These are phyloP conservation scores for Globisporangium apiculatum DNA, from an alignment of 352 stramenopile genomes.

Conservation along the genomic window DNA sequence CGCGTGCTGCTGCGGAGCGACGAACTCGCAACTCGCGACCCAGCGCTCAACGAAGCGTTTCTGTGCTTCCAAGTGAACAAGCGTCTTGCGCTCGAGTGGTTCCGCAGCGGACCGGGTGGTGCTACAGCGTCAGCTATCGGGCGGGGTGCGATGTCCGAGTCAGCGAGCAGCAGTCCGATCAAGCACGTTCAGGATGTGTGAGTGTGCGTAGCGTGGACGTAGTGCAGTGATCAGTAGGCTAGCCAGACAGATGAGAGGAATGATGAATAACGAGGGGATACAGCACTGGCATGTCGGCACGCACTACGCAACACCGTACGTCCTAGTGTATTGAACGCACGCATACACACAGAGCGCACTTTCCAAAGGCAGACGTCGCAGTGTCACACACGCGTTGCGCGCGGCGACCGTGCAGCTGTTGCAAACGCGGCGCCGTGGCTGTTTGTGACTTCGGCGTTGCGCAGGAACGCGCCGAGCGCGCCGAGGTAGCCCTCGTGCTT, in stretches of 20 bases:
- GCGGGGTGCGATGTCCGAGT: conserved; percentile 9
- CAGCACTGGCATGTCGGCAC: too few species aligned
- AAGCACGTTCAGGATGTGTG: conserved; percentile 74
- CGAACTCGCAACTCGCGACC: conserved; percentile 30
- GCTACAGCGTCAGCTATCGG: too few species aligned
- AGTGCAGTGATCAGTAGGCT: background rate
- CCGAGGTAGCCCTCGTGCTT: conserved; percentile 98
- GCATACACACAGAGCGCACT: background rate
- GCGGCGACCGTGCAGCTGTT: conserved; percentile 24
- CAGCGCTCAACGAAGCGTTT: conserved; percentile 59
- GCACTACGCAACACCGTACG: too few species aligned
- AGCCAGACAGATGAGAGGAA: background rate
- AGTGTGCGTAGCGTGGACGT: background rate
- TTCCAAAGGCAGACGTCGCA: background rate
- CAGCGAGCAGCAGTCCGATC: conserved; percentile 29
- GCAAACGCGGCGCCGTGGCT: conserved; percentile 59
- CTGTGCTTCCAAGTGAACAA: conserved; percentile 84
- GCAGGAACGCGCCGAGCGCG: conserved; percentile 96
- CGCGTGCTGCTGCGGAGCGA: conserved; percentile 56
- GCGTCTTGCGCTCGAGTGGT: conserved; percentile 66
- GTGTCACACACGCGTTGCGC: background rate
- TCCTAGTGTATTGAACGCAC: too few species aligned
- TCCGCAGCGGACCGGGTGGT: conserved; percentile 20
- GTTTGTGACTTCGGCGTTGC: conserved; percentile 68
- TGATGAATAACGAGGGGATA: too few species aligned